These are phyloP conservation scores for Papiliotrema terrestris DNA, from an alignment of 1,284 basidiomycete species.

Conservation along the genomic window DNA sequence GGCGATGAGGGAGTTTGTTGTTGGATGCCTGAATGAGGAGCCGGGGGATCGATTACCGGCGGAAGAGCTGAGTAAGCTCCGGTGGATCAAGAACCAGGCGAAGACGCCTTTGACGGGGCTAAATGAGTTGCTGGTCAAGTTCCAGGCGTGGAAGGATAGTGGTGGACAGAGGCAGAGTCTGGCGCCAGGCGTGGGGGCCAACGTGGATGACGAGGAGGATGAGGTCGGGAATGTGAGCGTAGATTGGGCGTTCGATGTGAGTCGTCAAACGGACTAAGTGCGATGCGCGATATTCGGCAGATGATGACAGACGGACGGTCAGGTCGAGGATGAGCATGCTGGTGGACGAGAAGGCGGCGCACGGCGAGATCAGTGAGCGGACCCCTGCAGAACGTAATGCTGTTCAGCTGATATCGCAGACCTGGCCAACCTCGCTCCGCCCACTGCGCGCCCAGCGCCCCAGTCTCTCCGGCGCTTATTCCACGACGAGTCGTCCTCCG, in stretches of 20 bases:
- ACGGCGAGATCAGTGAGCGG: constrained; percentile 18
- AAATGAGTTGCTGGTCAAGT: constrained; percentile 77
- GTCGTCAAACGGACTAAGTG: constrained; percentile 2
- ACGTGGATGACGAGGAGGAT: constrained; percentile 39
- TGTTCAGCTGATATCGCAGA: constrained; percentile 2
- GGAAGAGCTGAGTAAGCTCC: constrained; percentile 84
- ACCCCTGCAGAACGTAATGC: background rate
- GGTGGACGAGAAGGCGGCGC: constrained; percentile 26
- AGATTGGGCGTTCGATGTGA: constrained; percentile 49
- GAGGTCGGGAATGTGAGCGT: constrained; percentile 10
- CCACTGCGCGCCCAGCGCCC: constrained; percentile 37
- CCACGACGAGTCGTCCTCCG: constrained; percentile 42
- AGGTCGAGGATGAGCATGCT: constrained; percentile 41
- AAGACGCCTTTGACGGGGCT: constrained; percentile 69
- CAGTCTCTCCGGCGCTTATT: constrained; percentile 48
- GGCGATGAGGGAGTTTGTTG: constrained; percentile 85
- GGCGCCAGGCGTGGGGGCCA: constrained; percentile 52
- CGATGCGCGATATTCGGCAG: background rate
- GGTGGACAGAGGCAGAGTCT: constrained; percentile 78
- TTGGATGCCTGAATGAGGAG: constrained; percentile 77
- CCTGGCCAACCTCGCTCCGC: constrained; percentile 11
- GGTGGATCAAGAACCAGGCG: constrained; percentile 80
- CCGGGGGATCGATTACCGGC: constrained; percentile 77
- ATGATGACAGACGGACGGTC: constrained; percentile 30
- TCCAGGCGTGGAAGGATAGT: constrained; percentile 70